Conservation (phyloP, 345 rosid genomes). For the Salix viminalis region DNA sequence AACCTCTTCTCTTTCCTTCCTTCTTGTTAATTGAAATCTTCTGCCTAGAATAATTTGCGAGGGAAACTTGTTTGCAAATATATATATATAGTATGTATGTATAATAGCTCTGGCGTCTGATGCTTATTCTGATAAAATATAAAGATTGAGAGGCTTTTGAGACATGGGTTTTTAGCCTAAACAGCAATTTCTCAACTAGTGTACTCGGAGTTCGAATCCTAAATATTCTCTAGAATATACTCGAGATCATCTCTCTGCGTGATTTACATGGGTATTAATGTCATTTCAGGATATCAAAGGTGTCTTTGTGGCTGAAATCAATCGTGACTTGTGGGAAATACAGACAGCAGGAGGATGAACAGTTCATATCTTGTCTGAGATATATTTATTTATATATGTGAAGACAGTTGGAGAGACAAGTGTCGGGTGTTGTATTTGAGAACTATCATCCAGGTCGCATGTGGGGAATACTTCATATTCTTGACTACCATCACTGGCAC, state of each 20-base stretch:
- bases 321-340: not conserved
- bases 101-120: not conserved
- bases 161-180: not conserved
- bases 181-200: not conserved
- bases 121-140: not conserved
- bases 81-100: not conserved
- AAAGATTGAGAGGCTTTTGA: not conserved
- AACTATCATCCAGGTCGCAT: slow-evolving; percentile 50
- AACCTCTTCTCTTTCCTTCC: not conserved
- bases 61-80: not conserved
- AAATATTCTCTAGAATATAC: not conserved
- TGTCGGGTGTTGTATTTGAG: slow-evolving; percentile 31
- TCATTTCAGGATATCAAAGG: not conserved
- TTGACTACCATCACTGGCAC: slow-evolving; percentile 52
- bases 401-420: slow-evolving; percentile 30
- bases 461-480: slow-evolving; percentile 53
- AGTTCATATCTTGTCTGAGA: not conserved
- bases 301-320: no score
- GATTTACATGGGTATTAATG: not conserved
- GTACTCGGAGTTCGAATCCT: not conserved
- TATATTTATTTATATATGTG: slow-evolving; percentile 26
- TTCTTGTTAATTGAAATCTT: not conserved
- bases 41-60: not conserved
- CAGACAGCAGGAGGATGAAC: not conserved
- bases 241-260: not conserved